phyloP scores from a whole-genome alignment of 306 rosid genomes.

The Fragaria ananassa region DNA sequence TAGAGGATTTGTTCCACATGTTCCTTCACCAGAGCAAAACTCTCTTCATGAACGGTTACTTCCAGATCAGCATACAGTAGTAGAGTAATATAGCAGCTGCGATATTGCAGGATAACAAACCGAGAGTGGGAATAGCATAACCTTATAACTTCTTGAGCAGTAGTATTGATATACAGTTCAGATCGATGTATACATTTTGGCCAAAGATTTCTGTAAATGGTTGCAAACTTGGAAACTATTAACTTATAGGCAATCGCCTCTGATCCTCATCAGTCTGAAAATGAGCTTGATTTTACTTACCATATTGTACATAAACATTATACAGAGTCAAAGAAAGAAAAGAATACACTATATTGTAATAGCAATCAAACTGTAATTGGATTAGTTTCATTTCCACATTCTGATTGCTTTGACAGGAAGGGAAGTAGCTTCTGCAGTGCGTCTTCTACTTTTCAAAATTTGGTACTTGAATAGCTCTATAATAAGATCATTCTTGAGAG shows the following conservation, averaged over 20 bases:
- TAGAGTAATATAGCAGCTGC: background rate
- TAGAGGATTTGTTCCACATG: constrained; percentile 38
- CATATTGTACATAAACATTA: background rate
- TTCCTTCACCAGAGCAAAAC: constrained; percentile 19
- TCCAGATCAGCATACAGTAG: background rate
- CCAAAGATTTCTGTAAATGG: background rate
- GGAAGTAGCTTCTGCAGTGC: background rate
- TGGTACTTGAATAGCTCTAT: background rate
- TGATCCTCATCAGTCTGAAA: background rate
- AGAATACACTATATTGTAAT: background rate
- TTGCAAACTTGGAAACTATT: background rate
- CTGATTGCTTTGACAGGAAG: background rate
- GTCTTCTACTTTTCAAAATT: background rate
- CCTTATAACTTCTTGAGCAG: background rate
- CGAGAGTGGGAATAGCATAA: background rate
- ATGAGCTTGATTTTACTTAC: background rate
- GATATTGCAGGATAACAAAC: background rate
- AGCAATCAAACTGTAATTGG: no score
- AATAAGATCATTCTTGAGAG: background rate
- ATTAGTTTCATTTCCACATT: background rate
- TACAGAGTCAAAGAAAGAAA: background rate
- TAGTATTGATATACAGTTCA: background rate
- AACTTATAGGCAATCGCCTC: constrained; percentile 1
- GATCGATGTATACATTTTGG: background rate
- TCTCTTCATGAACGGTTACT: constrained; percentile 10